Conservation (phyloP, 2,329 filamentous ascomycete species). For the Elsinoe batatas region DNA sequence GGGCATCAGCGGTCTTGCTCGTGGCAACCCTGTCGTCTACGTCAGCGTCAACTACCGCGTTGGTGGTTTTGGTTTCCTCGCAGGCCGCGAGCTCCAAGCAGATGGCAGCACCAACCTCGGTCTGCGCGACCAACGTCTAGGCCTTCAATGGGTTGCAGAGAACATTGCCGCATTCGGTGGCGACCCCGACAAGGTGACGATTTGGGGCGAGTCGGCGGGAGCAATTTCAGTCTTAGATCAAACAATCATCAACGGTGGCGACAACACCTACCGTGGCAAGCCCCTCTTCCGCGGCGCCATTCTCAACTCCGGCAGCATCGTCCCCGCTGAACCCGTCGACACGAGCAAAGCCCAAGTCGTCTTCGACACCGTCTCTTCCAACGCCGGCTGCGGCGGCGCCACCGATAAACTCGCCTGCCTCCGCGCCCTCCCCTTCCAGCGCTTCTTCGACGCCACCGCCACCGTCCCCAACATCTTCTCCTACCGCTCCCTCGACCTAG, state of each 20-base stretch:
- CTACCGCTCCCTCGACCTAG: constrained; percentile 59
- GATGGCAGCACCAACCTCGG: constrained; percentile 29
- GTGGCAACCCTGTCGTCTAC: constrained; percentile 58
- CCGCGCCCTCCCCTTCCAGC: constrained; percentile 36
- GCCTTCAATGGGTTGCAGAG: constrained; percentile 26
- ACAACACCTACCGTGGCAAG: constrained; percentile 65
- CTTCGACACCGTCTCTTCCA: constrained; percentile 34
- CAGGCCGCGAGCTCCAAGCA: constrained; percentile 24
- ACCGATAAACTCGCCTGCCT: constrained; percentile 40
- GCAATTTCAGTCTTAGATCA: constrained; percentile 65
- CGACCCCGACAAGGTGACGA: constrained; percentile 66
- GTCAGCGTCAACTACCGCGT: constrained; percentile 63
- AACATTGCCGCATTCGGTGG: constrained; percentile 62
- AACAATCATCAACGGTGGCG: constrained; percentile 62
- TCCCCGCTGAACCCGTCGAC: constrained; percentile 47
- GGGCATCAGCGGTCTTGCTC: constrained; percentile 27
- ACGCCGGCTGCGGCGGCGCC: constrained; percentile 36
- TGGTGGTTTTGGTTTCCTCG: constrained; percentile 28
- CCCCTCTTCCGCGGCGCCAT: constrained; percentile 66
- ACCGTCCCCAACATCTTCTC: constrained; percentile 59
- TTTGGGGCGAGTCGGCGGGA: constrained; percentile 63
- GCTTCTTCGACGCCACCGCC: constrained; percentile 53
- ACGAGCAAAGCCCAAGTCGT: constrained; percentile 54
- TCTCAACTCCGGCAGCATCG: constrained; percentile 61
- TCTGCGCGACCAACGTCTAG: constrained; percentile 24